These are phyloP conservation scores for Puccinia horiana DNA, from an alignment of 1,284 basidiomycete species.

Conservation along the genomic window DNA sequence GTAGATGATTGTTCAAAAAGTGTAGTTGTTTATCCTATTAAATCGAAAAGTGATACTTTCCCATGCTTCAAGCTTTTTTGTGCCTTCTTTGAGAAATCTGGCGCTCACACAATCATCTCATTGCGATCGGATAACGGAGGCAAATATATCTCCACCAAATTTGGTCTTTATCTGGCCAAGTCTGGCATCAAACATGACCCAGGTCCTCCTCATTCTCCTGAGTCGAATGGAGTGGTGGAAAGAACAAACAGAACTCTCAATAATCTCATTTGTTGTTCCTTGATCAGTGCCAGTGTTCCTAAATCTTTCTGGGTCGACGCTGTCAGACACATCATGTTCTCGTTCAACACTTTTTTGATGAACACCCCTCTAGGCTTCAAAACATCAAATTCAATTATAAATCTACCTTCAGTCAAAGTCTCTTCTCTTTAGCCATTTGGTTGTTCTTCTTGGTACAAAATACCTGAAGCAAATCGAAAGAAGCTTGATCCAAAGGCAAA, in stretches of 20 bases:
- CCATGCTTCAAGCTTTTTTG: slow-evolving; percentile 57
- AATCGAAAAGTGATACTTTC: no score
- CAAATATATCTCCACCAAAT: not conserved
- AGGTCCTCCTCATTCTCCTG: slow-evolving; percentile 28
- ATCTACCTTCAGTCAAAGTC: not conserved
- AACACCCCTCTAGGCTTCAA: slow-evolving; percentile 20
- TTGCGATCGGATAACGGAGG: slow-evolving; percentile 4
- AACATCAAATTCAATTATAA: not conserved
- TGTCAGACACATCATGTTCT: not conserved
- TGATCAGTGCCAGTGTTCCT: not conserved
- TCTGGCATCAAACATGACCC: slow-evolving; percentile 6
- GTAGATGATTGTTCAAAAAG: not conserved
- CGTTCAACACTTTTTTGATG: not conserved
- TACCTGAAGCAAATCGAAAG: not conserved
- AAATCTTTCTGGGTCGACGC: slow-evolving; percentile 19
- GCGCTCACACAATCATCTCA: slow-evolving; percentile 44
- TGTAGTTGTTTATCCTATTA: not conserved
- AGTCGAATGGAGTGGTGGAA: slow-evolving; percentile 18
- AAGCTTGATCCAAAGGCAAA: not conserved
- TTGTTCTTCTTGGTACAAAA: not conserved
- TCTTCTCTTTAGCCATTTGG: not conserved
- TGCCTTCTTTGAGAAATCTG: slow-evolving; percentile 53
- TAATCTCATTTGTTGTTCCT: not conserved
- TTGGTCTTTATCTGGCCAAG: not conserved
- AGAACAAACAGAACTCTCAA: not conserved